These are phyloP conservation scores for Aspergillus neoniger DNA, from an alignment of 2,329 filamentous ascomycete genomes.

Conservation along the genomic window DNA sequence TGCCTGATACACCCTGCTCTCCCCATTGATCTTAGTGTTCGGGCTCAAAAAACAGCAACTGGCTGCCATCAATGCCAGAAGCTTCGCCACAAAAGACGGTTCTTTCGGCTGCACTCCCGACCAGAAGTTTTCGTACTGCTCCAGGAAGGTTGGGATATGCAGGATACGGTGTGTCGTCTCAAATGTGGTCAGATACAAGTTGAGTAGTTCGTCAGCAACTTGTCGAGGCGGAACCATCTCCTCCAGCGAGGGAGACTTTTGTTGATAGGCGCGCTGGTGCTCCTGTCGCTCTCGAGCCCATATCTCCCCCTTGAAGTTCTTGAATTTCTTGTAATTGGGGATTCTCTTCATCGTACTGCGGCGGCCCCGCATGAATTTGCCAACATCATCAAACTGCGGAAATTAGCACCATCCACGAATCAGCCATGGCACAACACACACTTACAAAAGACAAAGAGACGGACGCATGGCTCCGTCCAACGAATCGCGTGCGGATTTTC, in stretches of 20 bases:
- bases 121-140: slow-evolving; percentile 60
- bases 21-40: slow-evolving; percentile 24
- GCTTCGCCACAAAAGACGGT: slow-evolving; percentile 50
- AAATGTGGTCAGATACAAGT: slow-evolving; percentile 57
- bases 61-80: slow-evolving; percentile 41
- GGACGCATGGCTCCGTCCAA: slow-evolving; percentile 35
- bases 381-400: slow-evolving; percentile 33
- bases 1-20: slow-evolving; percentile 46
- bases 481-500: slow-evolving; percentile 32
- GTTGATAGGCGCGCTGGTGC: slow-evolving; percentile 32
- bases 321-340: slow-evolving; percentile 31
- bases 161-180: slow-evolving; percentile 61
- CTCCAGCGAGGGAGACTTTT: slow-evolving; percentile 32
- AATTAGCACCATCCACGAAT: neutral
- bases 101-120: slow-evolving; percentile 43
- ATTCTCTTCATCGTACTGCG: slow-evolving; percentile 22
- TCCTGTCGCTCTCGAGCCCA: slow-evolving; percentile 31
- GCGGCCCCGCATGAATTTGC: slow-evolving; percentile 26
- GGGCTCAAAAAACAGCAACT: slow-evolving; percentile 48
- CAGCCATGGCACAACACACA: neutral
- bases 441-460: slow-evolving; percentile 37
- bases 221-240: slow-evolving; percentile 48
- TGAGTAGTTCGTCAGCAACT: slow-evolving; percentile 55
- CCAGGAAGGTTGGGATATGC: slow-evolving; percentile 59
- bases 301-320: slow-evolving; percentile 32